Conservation (phyloP, 108 stramenopile genomes). For the Cyclotella baltica region DNA sequence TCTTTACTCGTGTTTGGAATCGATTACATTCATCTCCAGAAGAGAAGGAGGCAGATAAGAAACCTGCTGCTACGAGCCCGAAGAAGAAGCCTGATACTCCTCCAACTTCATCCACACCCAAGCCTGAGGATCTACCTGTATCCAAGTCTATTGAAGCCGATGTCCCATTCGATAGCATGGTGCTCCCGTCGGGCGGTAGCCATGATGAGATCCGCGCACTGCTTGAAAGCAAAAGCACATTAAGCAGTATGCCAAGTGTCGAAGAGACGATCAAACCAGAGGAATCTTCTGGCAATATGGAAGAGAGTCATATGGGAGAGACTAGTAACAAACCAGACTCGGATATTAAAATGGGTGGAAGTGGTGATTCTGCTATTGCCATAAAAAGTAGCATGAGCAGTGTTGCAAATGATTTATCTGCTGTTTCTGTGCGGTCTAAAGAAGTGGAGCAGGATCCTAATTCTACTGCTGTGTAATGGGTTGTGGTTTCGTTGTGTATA, state of each 20-base stretch:
- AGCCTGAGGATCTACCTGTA: background rate
- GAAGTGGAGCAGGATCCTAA: slow-evolving; percentile 7
- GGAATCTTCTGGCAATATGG: no score
- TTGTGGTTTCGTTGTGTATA: background rate
- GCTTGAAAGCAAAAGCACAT: slow-evolving; percentile 52
- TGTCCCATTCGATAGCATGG: slow-evolving; percentile 18
- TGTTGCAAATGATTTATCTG: slow-evolving; percentile 47
- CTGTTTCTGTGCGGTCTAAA: slow-evolving; percentile 41
- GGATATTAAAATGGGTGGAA: slow-evolving; percentile 17
- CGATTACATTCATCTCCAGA: slow-evolving; percentile 62
- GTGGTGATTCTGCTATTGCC: slow-evolving; percentile 46
- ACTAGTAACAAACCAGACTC: background rate
- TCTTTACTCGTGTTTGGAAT: slow-evolving; percentile 87
- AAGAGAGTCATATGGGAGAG: slow-evolving; percentile 14
- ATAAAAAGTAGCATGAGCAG: slow-evolving; percentile 55
- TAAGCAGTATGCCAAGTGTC: slow-evolving; percentile 46
- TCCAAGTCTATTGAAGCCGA: slow-evolving; percentile 1
- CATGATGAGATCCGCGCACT: slow-evolving; percentile 47
- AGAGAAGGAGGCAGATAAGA: background rate
- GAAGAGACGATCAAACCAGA: slow-evolving; percentile 29
- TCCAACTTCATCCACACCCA: background rate
- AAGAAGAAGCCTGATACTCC: background rate
- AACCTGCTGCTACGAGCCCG: background rate
- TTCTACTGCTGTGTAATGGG: slow-evolving; percentile 1
- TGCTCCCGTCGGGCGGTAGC: slow-evolving; percentile 17